Base-by-base conservation (phyloP, 1,284 basidiomycete genomes). In the Tremellales sp. region DNA sequence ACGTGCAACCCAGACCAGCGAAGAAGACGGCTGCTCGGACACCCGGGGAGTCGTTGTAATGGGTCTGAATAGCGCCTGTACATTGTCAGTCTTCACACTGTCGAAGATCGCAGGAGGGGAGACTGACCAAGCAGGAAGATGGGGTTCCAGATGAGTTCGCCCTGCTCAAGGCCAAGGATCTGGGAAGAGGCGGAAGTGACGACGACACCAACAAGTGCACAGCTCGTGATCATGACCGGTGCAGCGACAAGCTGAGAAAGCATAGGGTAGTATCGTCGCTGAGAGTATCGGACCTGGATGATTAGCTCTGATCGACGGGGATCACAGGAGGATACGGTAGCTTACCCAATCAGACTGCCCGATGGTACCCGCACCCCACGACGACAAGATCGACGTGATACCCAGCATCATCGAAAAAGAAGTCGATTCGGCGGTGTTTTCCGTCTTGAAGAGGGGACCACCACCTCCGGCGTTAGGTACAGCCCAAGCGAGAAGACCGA, bases 11-110 rank as follows among this genome's bases (percentile, higher is more conserved):
- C 12, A 57, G 25, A 23, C 58, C 58, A 17, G 61, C 61, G 45
- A 65, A 64, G 46, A 62, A 62, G 22, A 61, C 56, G 4, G 60
- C 65, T 1, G 65, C 65, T 10, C 65, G 53, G 10, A 57, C 58
- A 5, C 51, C 53, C 3, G 65, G 49, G 21, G 52, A 56, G 22
- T 48, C 49, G 24, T 57, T 37, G 54, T 67, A 65, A 45, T 60
- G 48, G 12, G 56, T 57, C 43, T 65, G 64, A 21, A 65, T 54
- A 7, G 53, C 55, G 19, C 44, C 43, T 37, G 26, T 29, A n/a
- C n/a, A 24, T 15, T 36, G 29, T 41, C 48, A 49, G 33, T 27
- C 12, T 15, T 15, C 4, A 17, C 5, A n/a, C n/a, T n/a, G 8
- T 15, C 3, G 29, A 23, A 15, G 13, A 23, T 43, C 40, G 21